Base-by-base conservation (phyloP, 2,329 filamentous ascomycete genomes). In the Epichloe coenophiala region DNA sequence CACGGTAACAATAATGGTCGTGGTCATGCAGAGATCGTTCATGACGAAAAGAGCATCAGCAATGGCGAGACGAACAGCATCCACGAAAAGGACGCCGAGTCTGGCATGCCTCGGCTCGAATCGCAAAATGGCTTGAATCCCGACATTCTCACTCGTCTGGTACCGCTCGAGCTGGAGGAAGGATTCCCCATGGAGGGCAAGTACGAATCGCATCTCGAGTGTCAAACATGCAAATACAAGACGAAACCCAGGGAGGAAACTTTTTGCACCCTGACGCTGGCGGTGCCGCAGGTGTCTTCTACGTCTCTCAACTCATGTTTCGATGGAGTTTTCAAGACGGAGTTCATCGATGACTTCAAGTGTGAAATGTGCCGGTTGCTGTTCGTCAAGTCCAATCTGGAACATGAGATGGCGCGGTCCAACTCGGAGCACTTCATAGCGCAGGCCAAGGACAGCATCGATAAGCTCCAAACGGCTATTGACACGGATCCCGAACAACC, bases 341-440 rank as follows among this genome's bases (percentile, higher is more conserved):
- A 98, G 66, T 85, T 89, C 63, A 96, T 98, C 57, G 91, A 97
- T 55, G 93, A 95, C 64, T 98, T 94, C 73, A 90, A 87, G 58
- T 98, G 93, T 69, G 93, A 96, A 60, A 86, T 83, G 68, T 98
- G 93, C 63, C 81, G 89, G 21, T 74, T 98, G n/a, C 68, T 87
- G 42, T 86, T 95, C 64, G 89, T 89, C 4, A 70, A 87, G 49
- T 72, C 81, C 33, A 67, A 76, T 47, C 78, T 88, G 55, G 71
- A 79, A 54, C 69, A 73, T 6, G 81, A 88, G 55, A 63, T 84
- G 36, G 66, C 71, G 37, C 76, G 70, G 50, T 73, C 77, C 3
- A 73, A 65, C 21, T 77, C 78, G 0, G 72, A 77, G 4, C 64
- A 64, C 19, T 78, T 76, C 56, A 76, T 70, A 58, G 63, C 66